A percentile compares a stretch with the other conserved stretches of the same genome.
Evolutionary conservation across 352 stramenopile species (phyloP).

Genomic region (Phytophthora brassicae): DNA sequence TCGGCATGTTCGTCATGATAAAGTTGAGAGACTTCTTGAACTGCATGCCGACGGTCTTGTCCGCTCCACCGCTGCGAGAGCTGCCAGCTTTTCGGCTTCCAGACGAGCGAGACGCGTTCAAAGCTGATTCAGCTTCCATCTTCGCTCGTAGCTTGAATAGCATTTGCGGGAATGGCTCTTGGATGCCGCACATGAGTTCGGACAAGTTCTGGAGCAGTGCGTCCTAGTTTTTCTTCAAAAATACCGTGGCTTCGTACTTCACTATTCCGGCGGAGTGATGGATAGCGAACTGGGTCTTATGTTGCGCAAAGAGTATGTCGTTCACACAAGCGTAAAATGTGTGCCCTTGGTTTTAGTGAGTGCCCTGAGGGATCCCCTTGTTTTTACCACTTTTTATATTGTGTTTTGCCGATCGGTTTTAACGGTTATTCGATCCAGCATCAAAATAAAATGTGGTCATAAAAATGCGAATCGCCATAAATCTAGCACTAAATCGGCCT

Average conservation of each 20-base stretch:
- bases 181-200: constrained; percentile 89
- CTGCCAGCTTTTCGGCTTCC: constrained; percentile 31
- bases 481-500: too few relatives aligned
- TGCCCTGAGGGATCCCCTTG: too few relatives aligned
- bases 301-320: too few relatives aligned
- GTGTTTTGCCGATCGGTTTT: too few relatives aligned
- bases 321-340: too few relatives aligned
- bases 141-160: constrained; percentile 56
- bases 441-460: too few relatives aligned
- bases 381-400: too few relatives aligned
- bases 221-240: constrained; percentile 95
- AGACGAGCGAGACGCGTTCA: constrained; percentile 27
- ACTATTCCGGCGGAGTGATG: constrained; percentile 93
- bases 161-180: constrained; percentile 48
- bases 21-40: constrained; percentile 69
- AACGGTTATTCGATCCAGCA: too few relatives aligned
- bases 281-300: constrained; percentile 90
- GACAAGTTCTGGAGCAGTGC: too few relatives aligned
- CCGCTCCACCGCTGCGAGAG: constrained; percentile 13
- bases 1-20: constrained; percentile 80
- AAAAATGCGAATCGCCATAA: too few relatives aligned
- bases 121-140: constrained; percentile 25
- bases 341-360: too few relatives aligned
- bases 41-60: constrained; percentile 83
- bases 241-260: constrained; percentile 93